Percentiles rank a stretch among this genome's conserved stretches.
Evolutionary conservation across 495 filamentous ascomycete genomes (phyloP).

Genomic region (Bacidia rubella): DNA sequence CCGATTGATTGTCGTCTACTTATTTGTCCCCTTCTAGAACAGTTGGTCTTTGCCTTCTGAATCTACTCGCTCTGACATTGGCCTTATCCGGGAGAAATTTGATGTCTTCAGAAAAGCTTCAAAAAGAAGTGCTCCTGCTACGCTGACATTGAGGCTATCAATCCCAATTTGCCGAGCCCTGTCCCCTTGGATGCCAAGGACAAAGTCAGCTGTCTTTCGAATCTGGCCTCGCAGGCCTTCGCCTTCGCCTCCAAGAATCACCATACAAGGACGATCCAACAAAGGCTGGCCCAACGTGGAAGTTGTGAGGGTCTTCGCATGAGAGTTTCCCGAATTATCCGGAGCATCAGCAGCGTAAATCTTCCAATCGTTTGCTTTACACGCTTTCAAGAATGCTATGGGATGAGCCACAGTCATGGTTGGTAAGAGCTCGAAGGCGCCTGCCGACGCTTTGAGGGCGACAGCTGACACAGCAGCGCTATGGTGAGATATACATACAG

Average conservation of each 20-base stretch:
- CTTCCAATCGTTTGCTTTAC: constrained; percentile 60
- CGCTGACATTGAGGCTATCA: constrained; percentile 81
- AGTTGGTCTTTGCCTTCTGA: background rate
- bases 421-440: constrained; percentile 66
- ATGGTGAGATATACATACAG: constrained; percentile 50
- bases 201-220: constrained; percentile 46
- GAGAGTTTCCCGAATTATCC: constrained; percentile 1
- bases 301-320: constrained; percentile 9
- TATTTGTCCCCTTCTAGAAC: too few species aligned
- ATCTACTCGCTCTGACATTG: background rate
- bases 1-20: too few species aligned
- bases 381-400: constrained; percentile 52
- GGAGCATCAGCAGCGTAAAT: constrained; percentile 68
- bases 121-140: constrained; percentile 66
- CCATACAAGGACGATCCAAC: constrained; percentile 47
- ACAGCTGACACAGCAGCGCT: constrained; percentile 62
- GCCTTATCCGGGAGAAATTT: background rate
- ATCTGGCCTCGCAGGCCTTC: constrained; percentile 53
- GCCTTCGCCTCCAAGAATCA: constrained; percentile 76
- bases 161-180: constrained; percentile 32
- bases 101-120: constrained; percentile 40
- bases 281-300: constrained; percentile 32
- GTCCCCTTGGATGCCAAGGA: constrained; percentile 40
- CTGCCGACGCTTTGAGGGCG: constrained; percentile 73
- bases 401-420: constrained; percentile 53